Percentiles rank a stretch among this genome's conserved stretches.
Conservation (phyloP, 805 yeast species). For the Candida dajiaensis region DNA sequence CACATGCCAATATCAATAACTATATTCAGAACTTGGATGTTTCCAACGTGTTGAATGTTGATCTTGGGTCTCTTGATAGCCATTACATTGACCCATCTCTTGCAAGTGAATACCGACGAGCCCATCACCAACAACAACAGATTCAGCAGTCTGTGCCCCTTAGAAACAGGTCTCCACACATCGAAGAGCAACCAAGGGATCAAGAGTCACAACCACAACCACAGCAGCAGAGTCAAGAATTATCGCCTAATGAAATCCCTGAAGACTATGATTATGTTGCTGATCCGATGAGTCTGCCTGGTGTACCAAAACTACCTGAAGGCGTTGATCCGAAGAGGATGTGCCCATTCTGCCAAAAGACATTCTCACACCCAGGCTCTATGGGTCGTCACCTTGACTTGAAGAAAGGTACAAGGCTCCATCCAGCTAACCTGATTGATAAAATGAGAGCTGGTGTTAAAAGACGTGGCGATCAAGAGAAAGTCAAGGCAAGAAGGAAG, state of each 20-base stretch:
- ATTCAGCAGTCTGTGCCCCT: neutral
- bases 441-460: conserved; percentile 42
- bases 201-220: neutral
- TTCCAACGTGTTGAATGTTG: conserved; percentile 10
- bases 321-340: conserved; percentile 27
- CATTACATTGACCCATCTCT: conserved; percentile 9
- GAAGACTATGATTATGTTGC: neutral
- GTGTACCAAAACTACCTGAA: conserved; percentile 22
- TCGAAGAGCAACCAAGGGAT: no score
- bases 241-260: neutral
- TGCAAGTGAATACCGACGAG: neutral
- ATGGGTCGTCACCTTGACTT: conserved; percentile 55
- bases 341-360: conserved; percentile 48
- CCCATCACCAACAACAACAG: no score
- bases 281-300: conserved; percentile 6
- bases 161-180: no score
- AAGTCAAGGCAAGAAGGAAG: conserved; percentile 34
- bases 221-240: no score
- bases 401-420: conserved; percentile 45
- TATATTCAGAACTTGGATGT: conserved; percentile 17
- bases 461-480: conserved; percentile 41
- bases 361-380: conserved; percentile 53
- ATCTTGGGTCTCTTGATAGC: conserved; percentile 3
- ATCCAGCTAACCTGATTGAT: conserved; percentile 45
- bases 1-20: conserved; percentile 7